Base-by-base conservation (phyloP, 331 rosid genomes). In the Cydonia oblonga region DNA sequence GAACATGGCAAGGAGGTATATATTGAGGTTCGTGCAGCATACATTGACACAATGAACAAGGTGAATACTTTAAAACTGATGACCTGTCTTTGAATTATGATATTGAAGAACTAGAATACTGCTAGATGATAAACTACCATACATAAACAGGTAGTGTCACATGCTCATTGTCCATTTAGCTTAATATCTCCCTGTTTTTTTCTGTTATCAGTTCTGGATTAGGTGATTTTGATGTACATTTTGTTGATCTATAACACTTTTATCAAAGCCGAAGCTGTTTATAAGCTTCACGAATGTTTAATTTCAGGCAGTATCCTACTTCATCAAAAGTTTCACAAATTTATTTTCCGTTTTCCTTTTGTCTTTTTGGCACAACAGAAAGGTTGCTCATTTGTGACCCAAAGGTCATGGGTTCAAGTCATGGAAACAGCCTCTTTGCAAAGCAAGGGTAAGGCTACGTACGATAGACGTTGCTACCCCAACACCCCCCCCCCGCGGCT, bases 31-130 rank as follows among this genome's bases (percentile, higher is more conserved):
- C 96, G 96, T 58, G 92, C 84, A 60, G 99, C 97, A 3, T 95
- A 95, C 80, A 88, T 87, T 53, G 99, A 95, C 83, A 95, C 99
- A 44, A 89, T 95, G 96, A 95, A 86, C 84, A 95, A 95, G 97
- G 98, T 91, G 62, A 64, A 16, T 25, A 60, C 25, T 70, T 10
- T 70, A 66, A 40, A 66, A 25, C 22, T 42, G 68, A 72, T 40
- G 68, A 69, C 73, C 44, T 28, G 57, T 81, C 11, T 32, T 24
- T 75, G 28, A 57, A 79, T 66, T 56, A 59, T 68, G 73, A 74
- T 26, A 42, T 38, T 42, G 44, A 61, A 64, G 74, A 57, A 35
- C 56, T 57, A 64, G 56, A 57, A 61, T 59, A 49, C 53, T 76
- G 23, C 74, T 74, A 28, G 40, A 61, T 28, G 66, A 15, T 64